Base-by-base conservation (phyloP, 345 rosid species). In the Lepidium aucheri region DNA sequence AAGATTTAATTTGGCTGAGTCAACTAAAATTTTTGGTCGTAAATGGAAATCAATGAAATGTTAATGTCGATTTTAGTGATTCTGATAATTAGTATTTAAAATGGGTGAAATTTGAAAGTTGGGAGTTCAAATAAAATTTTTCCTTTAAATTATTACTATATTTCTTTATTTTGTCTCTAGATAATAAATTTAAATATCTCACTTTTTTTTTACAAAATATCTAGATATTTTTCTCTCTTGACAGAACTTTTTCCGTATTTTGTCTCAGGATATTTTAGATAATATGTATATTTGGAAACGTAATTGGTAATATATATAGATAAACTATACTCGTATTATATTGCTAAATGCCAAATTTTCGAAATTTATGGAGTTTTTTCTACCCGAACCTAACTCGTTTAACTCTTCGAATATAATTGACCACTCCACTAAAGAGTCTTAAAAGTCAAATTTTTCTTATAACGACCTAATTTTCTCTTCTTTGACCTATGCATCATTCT, bases 351-450 rank as follows among this genome's bases (percentile, higher is more conserved):
- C 77, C 73, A 61, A 74, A 74, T 67, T 72, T 46, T 54, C 20
- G 34, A 45, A 14, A 30, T n/a, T 43, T 10, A 36, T 44, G 45
- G 51, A 36, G 0, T 45, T 43, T 20, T 43, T 74, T 53, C 58
- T 60, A 42, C 59, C 15, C 44, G 13, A 67, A 68, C 77, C 77
- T 74, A 74, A 74, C 73, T 74, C 32, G 60, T 61, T 53, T 49
- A 52, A 74, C 40, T 20, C 53, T 74, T 67, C 43, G 53, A 68
- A 53, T 11, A 67, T 13, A 26, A 50, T 50, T 67, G 77, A 74
- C 73, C 60, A 45, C 63, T 53, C 77, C 73, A 74, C 77, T 74
- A 61, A 61, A 67, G 64, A 67, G 68, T 60, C 40, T 44, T 14
- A 7, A 67, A 53, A 28, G 50, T 74, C 73, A 67, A 38, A 67